phyloP scores from a whole-genome alignment of 1,139 yeast species.

The Suhomyces panamericanus region DNA sequence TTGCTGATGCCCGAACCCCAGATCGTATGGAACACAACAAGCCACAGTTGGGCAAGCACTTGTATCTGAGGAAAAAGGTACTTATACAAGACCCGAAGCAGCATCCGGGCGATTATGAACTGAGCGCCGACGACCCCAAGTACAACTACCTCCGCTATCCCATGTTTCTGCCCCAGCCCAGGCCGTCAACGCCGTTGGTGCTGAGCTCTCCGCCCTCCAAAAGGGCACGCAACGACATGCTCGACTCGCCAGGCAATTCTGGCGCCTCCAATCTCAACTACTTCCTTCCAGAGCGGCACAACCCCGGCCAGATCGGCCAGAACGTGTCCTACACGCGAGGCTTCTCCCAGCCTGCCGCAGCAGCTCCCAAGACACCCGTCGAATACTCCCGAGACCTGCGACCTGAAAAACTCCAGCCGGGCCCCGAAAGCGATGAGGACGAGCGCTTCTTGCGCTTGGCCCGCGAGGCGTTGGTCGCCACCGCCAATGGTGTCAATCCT shows the following conservation, averaged over 20 bases:
- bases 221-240: conserved; percentile 7
- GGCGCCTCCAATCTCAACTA: conserved; percentile 6
- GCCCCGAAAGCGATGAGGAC: conserved; percentile 34
- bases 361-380: neutral
- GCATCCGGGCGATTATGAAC: neutral
- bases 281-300: conserved; percentile 10
- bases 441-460: conserved; percentile 44
- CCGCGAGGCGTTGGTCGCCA: conserved; percentile 48
- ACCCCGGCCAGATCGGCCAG: conserved; percentile 13
- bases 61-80: conserved; percentile 9
- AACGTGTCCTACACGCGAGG: conserved; percentile 11
- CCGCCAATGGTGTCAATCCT: conserved; percentile 36
- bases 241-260: neutral
- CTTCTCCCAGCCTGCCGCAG: conserved; percentile 2
- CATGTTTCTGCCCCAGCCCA: conserved; percentile 20
- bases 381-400: neutral
- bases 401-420: too few relatives aligned
- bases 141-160: conserved; percentile 1
- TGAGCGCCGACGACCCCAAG: conserved; percentile 3
- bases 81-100: conserved; percentile 7
- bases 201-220: conserved; percentile 13
- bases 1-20: conserved; percentile 7
- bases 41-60: conserved; percentile 19
- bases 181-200: conserved; percentile 17
- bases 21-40: conserved; percentile 15